Evolutionary conservation across 225 moss, liverwort and hornwort species (phyloP).

Genomic region (Ulota crispa): DNA sequence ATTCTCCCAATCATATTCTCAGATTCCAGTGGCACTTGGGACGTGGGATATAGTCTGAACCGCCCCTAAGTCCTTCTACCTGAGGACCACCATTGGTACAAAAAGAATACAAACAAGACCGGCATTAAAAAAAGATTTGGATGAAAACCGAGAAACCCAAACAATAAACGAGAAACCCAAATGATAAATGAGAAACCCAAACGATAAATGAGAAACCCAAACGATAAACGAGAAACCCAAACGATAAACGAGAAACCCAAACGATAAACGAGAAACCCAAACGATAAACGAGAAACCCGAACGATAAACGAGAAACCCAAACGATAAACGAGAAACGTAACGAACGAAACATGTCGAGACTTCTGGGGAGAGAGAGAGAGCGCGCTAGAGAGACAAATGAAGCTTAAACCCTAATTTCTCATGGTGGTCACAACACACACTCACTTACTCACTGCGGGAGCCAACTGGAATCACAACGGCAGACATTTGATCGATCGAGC

Average conservation of each 20-base stretch:
- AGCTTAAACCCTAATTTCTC: not conserved
- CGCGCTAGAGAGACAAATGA: not conserved
- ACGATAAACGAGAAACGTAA: not conserved
- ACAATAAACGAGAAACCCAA: not conserved
- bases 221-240: not conserved
- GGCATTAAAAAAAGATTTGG: not conserved
- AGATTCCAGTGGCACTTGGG: too few species aligned
- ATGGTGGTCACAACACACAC: not conserved
- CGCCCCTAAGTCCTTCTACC: too few species aligned
- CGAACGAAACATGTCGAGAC: not conserved
- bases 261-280: not conserved
- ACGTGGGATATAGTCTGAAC: too few species aligned
- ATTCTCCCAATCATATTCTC: too few species aligned
- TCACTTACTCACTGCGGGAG: not conserved
- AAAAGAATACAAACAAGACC: too few species aligned
- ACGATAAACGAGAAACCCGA: not conserved
- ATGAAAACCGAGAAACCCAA: not conserved
- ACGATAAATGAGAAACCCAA: not conserved
- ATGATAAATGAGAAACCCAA: not conserved
- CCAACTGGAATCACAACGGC: not conserved
- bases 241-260: not conserved
- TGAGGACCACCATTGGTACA: too few species aligned
- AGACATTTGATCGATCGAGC: too few species aligned
- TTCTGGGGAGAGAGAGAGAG: too few species aligned
- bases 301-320: not conserved